These are phyloP conservation scores for Fusarium globosum DNA, from an alignment of 2,329 filamentous ascomycete genomes.

Conservation along the genomic window DNA sequence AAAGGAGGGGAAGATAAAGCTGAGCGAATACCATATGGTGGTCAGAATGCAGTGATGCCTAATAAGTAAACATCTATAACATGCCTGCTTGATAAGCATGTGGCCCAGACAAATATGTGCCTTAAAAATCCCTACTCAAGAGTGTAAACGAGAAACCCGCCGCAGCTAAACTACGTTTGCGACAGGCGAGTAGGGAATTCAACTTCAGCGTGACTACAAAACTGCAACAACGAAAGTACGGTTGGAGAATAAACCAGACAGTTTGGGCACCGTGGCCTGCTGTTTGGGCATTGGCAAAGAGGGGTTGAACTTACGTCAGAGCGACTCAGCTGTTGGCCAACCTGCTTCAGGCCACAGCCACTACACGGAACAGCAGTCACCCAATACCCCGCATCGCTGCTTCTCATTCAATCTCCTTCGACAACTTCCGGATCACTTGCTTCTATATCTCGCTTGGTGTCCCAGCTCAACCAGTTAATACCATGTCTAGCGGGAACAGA, in stretches of 20 bases:
- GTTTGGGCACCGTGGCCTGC: neutral
- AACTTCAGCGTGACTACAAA: rapidly evolving
- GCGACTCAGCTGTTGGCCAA: neutral
- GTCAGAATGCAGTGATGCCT: no score
- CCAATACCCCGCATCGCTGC: neutral
- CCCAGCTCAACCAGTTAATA: neutral
- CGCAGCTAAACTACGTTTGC: no score
- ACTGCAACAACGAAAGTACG: neutral
- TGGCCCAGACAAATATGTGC: no score
- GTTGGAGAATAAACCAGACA: neutral
- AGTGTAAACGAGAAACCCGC: no score
- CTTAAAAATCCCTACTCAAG: no score
- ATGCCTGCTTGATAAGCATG: no score
- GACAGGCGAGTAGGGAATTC: no score
- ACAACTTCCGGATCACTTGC: neutral
- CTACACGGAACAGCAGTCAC: neutral
- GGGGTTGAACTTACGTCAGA: neutral
- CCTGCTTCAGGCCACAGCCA: neutral
- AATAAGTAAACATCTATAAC: no score
- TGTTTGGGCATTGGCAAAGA: neutral
- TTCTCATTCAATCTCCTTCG: neutral
- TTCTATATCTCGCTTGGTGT: neutral
- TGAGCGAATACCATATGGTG: no score
- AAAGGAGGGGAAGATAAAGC: no score
- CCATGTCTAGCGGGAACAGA: neutral